Base-by-base conservation (phyloP, 1,139 yeast genomes). In the Zygotorulaspora mrakii region DNA sequence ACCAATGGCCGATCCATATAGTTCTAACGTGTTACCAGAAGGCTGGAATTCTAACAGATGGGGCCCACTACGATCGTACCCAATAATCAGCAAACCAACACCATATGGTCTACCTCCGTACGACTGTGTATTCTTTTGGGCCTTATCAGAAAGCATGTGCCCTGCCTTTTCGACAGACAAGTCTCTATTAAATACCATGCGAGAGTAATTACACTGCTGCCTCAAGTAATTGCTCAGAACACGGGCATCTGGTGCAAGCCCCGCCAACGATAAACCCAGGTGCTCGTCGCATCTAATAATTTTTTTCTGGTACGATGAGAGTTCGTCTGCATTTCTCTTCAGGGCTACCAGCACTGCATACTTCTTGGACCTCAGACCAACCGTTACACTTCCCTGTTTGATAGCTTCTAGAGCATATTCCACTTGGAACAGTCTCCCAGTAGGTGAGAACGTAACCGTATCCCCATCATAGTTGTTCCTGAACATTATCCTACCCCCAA, bases 401-500 rank as follows among this genome's bases (percentile, higher is more conserved):
- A 91, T 91, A 12, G 98, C 97, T 61, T 91, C 98, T 46, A 89
- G 71, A 2, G 98, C 98, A 59, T 91, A 91, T 64, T 91, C 99
- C 23, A 76, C 84, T 67, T 91, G 98, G 70, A 91, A 91, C 47
- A 91, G 76, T 57, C 97, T 77, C 14, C 98, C 98, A 1, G 97
- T 91, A 40, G 98, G 97, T 28, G 97, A 88, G 68, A 86, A 91
- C 17, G 98, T 91, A 47, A 91, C 95, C 30, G 96, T 82, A 64
- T 91, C 98, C 75, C 94, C 94, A 65, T 91, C 98, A 75, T 91
- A 91, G 59, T 94, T 91, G 69, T 91, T 91, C 74, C 98, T 85
- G 65, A 91, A 91, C 98, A 61, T 55, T 24, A 11, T 16, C n/a
- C 8, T 2, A 31, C 14, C n/a, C n/a, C n/a, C n/a, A n/a, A n/a